Base-by-base conservation (phyloP, 164 flowering plant species). In the Santalum album region DNA sequence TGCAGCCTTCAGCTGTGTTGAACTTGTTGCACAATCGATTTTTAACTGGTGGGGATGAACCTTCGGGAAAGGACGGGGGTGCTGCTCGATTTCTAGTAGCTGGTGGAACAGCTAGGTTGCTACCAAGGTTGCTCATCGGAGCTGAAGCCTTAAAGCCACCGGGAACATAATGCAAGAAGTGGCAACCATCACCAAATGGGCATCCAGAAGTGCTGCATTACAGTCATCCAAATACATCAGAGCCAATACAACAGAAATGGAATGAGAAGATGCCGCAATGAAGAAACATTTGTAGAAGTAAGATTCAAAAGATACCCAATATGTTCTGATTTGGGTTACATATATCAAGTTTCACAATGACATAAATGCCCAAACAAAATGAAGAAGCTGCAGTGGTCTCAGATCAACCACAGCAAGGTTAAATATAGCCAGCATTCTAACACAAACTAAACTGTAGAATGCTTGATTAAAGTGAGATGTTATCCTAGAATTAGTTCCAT, bases 131-230 rank as follows among this genome's bases (percentile, higher is more conserved):
- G 35, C 65, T 60, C 79, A 78, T 75, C 59, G 78, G 86, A 21
- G 81, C 48, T 19, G 74, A 84, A 7, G 81, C 82, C 51, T 74
- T 75, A 29, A 73, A 29, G 44, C 95, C 95, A 34, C 88, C 95
- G 9, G 90, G 95, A 17, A 87, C 86, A 54, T 78, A 78, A 55
- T 87, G 95, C 67, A 82, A 48, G 69, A 87, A 87, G 65, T 87
- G 95, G 60, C 95, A 87, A 21, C 79, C 73, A 45, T 87, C 95
- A n/a, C 95, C 95, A 69, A 84, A 86, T 6, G 84, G 90, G 61
- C 95, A 87, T 16, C 88, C 88, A 51, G 83, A 66, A 46, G 86
- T 80, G 59, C 86, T 83, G 84, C 73, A 73, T 34, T 49, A 26
- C 27, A 51, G 58, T n/a, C 26, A 55, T 16, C 34, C 23, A 21